Base-by-base conservation (phyloP, 257 asterid genomes). In the Cruciata laevipes region DNA sequence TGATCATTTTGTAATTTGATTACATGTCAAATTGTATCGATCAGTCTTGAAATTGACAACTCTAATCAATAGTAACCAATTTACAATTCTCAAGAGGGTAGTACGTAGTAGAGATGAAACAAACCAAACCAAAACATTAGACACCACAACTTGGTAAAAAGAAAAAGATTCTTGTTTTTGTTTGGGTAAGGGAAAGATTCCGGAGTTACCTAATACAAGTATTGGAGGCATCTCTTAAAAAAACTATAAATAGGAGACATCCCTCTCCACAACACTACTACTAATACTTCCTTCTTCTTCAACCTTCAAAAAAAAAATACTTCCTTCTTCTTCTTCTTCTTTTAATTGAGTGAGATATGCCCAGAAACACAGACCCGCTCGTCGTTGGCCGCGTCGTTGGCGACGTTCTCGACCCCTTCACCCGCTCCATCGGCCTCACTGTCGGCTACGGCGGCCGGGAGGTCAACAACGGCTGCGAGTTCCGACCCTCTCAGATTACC, bases 351-450 rank as follows among this genome's bases (percentile, higher is more conserved):
- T 6, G 23, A 85, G n/a, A n/a, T n/a, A n/a, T 83, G 96, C 77
- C 84, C 2, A 74, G 93, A 44, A 88, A 79, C 16, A 76, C 83
- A 40, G 89, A 89, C 56, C 90, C 95, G 1, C 80, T 87, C 0
- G 86, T 81, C 0, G 88, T 89, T 5, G 94, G 94, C 3, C 60
- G 94, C 3, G 88, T 90, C 1, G 70, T 87, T 0, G 93, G 95
- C 0, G 93, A 89, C 30, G 93, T 87, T 12, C 76, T 87, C 83
- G 95, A 86, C 56, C 83, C 83, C 1, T 87, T 89, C 67, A 83
- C 89, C 0, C 61, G 82, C 70, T 77, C 88, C 23, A 73, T 84
- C 1, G 68, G 56, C 7, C 81, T 87, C 3, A 66, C 86, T 44
- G 87, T 87, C 7, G 18, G 12, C 16, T 83, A 84, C 61, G 71